Evolutionary conservation across 2,329 filamentous ascomycete genomes (phyloP), one percentile per base, ranked within the genome.

Genomic region (Alternaria ventricosa): DNA sequence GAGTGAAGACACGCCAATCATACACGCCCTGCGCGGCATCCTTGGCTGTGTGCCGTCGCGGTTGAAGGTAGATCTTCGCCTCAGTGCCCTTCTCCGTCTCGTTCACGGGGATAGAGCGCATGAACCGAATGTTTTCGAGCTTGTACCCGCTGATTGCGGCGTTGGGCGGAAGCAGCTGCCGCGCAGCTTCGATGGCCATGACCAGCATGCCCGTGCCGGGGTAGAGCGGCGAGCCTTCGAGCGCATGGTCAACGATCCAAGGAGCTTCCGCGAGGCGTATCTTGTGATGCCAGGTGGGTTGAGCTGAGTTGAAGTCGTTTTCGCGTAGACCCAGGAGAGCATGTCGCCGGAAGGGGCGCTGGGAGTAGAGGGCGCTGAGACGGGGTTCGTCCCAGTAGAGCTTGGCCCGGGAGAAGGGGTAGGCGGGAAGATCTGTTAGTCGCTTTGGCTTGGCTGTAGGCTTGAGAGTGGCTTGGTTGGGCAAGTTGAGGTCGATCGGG

Each of bases 231-330:
- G 71, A 56, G 13, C 63, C 65, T 55, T 78, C 71, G 11, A 85
- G 77, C 55, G 81, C 72, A 56, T 87, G 84, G 59, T 86, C 82
- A 1, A 73, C 71, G 6, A 86, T 65, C 85, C 85, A 87, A 0
- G 82, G 82, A 2, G 76, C 73, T 5, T 82, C 78, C 10, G 80
- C 73, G 0, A 82, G 57, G 0, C 78, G 76, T 10, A 85, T 74
- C 18, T 84, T 73, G 51, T 84, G 83, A 15, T 84, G 78, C 85
- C 85, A 87, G 25, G 61, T 66, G 0, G 77, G 73, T 44, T 57
- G 47, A 2, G 27, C 36, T 3, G 54, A 9, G 20, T 66, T 66
- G 72, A 73, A 30, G 75, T 74, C 61, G 18, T 63, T 54, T 23
- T 54, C 64, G 12, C 55, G 25, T 4, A 76, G 49, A 23, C 70